Evolutionary conservation across 1,284 basidiomycete species (phyloP), one percentile per base, ranked within the genome.

Genomic region (Dichomitus squalens): DNA sequence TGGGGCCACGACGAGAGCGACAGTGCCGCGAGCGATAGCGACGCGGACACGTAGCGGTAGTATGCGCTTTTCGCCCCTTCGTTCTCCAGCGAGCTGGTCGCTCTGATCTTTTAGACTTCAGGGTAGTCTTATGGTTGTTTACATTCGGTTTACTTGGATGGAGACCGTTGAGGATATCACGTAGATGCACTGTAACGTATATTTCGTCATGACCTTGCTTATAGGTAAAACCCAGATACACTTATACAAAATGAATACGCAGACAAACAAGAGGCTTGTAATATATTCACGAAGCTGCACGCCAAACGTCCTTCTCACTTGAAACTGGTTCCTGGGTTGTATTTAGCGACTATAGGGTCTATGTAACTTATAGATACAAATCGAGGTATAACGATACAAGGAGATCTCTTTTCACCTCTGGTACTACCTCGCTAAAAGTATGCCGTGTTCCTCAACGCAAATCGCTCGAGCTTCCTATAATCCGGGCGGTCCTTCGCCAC

Each of bases 1-100:
- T 90, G 86, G 84, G 92, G 91, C 1, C 87, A 91, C 48, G 93
- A 95, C 69, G 93, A 95, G 72, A 93, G 90, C 55, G 93, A 94
- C 66, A 91, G 88, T 67, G 87, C 86, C 65, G 79, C 88, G 18
- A 92, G 89, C 61, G 89, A 91, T 66, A 86, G 80, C 59, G 88
- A 90, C 60, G 58, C 61, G 6, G 61, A 63, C 21, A 27, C 53
- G 7, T 59, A 44, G 21, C n/a, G 12, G 25, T 16, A 5, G 5
- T 11, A 25, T 3, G 9, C 25, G 25, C 41, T 44, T 21, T 16
- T 1, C 21, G 31, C 12, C 20, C 20, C 20, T 29, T 11, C 11
- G 25, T 9, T 44, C 29, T 44, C 21, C 14, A 27, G 41, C n/a
- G n/a, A n/a, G n/a, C n/a, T n/a, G n/a, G n/a, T n/a, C n/a, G n/a